A percentile compares a stretch with the other conserved stretches of the same genome.
Evolutionary conservation across 108 stramenopile species (phyloP).

Genomic region (Parietichytrium sp.): DNA sequence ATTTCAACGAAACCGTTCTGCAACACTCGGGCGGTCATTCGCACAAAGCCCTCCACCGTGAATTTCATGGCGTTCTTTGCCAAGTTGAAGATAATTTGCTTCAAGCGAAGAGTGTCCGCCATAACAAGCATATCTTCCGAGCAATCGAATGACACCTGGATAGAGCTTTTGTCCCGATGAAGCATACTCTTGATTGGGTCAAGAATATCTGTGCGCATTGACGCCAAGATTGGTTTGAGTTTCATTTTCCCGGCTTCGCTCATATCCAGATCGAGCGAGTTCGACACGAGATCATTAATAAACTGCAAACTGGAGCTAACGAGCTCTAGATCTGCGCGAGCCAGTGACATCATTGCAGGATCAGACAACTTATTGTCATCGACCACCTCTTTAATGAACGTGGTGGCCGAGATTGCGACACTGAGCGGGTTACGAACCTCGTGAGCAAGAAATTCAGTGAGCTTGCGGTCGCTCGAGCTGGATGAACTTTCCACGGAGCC

Average conservation of each 20-base stretch:
- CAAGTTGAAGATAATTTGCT: constrained; percentile 5
- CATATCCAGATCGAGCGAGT: constrained; percentile 3
- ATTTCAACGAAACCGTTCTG: not conserved
- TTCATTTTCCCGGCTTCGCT: no score
- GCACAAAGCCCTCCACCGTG: constrained; percentile 6
- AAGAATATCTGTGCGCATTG: not conserved
- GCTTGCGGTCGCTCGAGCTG: no score
- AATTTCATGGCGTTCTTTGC: constrained; percentile 24
- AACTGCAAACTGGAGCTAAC: constrained; percentile 11
- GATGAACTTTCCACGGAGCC: no score
- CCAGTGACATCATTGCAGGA: no score
- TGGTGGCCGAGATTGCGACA: not conserved
- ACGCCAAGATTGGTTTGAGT: not conserved
- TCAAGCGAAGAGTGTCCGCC: not conserved
- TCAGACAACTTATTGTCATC: not conserved
- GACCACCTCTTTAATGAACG: not conserved
- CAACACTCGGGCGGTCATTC: not conserved
- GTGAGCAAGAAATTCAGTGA: constrained; percentile 23
- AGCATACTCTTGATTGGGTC: constrained; percentile 11
- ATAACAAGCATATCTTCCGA: not conserved
- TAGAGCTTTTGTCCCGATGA: not conserved
- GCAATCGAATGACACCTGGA: not conserved
- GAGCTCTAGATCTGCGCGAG: constrained; percentile 17
- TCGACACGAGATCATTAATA: not conserved
- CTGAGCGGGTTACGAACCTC: constrained; percentile 27